Conservation (phyloP, 768 basidiomycete species). For the Russula compacta region DNA sequence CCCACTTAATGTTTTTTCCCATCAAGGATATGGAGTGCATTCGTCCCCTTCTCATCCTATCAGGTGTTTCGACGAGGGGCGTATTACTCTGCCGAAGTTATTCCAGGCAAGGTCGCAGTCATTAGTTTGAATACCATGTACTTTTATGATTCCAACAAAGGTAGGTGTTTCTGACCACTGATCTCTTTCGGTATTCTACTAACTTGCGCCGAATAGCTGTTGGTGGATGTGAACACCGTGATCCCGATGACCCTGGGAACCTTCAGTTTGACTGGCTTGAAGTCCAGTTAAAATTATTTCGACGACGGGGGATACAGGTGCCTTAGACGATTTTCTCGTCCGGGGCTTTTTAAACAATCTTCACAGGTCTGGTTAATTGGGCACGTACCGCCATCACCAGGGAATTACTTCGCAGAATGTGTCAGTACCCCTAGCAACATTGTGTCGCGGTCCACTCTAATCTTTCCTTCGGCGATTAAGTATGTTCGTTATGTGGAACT, state of each 20-base stretch:
- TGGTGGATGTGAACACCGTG: constrained; percentile 56
- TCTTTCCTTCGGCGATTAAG: constrained; percentile 23
- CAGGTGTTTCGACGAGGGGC: constrained; percentile 85
- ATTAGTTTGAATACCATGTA: constrained; percentile 87
- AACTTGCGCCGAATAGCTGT: constrained; percentile 42
- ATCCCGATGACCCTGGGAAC: constrained; percentile 75
- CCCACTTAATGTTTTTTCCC: neutral
- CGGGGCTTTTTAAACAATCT: constrained; percentile 7
- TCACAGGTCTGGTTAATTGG: constrained; percentile 50
- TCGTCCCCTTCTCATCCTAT: constrained; percentile 69
- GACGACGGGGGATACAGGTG: constrained; percentile 67
- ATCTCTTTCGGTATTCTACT: neutral
- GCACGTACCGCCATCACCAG: constrained; percentile 77
- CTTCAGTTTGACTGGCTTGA: constrained; percentile 86
- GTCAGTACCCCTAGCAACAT: constrained; percentile 36
- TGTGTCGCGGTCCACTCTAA: constrained; percentile 11
- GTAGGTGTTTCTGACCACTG: constrained; percentile 29
- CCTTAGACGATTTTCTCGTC: neutral
- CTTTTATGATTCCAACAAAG: constrained; percentile 85
- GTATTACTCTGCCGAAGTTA: constrained; percentile 73
- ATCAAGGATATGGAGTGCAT: constrained; percentile 65
- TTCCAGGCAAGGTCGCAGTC: constrained; percentile 64
- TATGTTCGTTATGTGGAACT: constrained; percentile 66
- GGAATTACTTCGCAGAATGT: constrained; percentile 80
- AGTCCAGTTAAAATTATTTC: constrained; percentile 64